Conservation (phyloP, 306 rosid genomes). For the Vigna radiata region DNA sequence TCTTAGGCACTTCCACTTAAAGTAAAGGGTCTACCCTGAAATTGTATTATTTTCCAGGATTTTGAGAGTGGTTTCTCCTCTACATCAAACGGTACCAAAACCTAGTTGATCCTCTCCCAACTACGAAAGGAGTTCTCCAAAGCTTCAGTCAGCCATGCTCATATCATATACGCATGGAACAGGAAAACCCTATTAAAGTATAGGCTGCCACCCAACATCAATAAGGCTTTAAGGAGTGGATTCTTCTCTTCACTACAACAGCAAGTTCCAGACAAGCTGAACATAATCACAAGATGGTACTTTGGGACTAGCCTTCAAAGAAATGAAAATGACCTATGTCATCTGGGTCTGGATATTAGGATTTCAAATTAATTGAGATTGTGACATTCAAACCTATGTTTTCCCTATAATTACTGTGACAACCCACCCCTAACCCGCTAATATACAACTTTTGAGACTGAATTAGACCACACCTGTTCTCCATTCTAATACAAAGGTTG, state of each 20-base stretch:
- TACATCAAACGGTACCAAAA: slow-evolving; percentile 15
- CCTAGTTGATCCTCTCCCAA: slow-evolving; percentile 24
- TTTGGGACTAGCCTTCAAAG: not conserved
- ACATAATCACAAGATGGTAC: not conserved
- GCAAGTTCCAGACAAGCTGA: not conserved
- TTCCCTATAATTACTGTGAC: not conserved
- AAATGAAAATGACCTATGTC: not conserved
- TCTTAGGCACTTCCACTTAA: slow-evolving; percentile 1
- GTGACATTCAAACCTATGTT: not conserved
- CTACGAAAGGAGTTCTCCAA: not conserved
- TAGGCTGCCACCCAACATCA: slow-evolving; percentile 15
- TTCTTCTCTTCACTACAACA: slow-evolving; percentile 24
- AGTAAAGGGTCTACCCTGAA: slow-evolving; percentile 11
- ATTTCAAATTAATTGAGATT: not conserved
- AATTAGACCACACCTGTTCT: not conserved
- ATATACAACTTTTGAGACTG: not conserved
- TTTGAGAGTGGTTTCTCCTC: slow-evolving; percentile 29
- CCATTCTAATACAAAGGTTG: slow-evolving; percentile 19
- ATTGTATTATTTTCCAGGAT: not conserved
- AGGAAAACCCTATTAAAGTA: not conserved
- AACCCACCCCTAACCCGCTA: not conserved
- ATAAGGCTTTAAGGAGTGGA: not conserved
- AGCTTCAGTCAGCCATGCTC: slow-evolving; percentile 29
- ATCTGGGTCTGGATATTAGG: not conserved
- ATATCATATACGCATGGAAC: not conserved